Percentiles rank a stretch among this genome's conserved stretches.
phyloP scores from a whole-genome alignment of 257 asterid genomes.

The Solanum bulbocastanum region DNA sequence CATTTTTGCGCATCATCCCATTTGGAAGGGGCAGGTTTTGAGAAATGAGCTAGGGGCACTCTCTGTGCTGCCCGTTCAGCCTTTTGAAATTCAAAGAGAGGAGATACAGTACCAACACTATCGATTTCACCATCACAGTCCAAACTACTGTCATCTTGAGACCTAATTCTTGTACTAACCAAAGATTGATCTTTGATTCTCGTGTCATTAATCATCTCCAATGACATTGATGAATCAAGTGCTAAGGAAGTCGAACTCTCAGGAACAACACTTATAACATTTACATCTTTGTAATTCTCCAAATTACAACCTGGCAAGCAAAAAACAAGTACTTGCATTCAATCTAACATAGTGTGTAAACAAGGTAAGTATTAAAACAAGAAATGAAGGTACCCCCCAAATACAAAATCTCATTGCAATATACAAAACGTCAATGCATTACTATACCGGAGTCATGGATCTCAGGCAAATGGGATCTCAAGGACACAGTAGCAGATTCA shows the following conservation, averaged over 20 bases:
- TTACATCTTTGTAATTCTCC: conserved; percentile 28
- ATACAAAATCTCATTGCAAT: background rate
- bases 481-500: conserved; percentile 15
- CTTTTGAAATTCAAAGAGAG: conserved; percentile 30
- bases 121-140: conserved; percentile 19
- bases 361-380: background rate
- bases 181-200: conserved; percentile 19
- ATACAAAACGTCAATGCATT: background rate
- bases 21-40: conserved; percentile 31
- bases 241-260: conserved; percentile 11
- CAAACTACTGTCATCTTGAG: conserved; percentile 12
- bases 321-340: background rate
- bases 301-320: background rate
- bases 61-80: conserved; percentile 20
- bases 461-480: conserved; percentile 26
- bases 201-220: conserved; percentile 8
- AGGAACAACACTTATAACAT: conserved; percentile 21
- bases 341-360: background rate
- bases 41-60: conserved; percentile 22
- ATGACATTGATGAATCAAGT: conserved; percentile 3
- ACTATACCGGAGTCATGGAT: conserved; percentile 20
- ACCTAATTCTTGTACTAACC: conserved; percentile 11
- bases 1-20: conserved; percentile 42
- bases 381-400: background rate
- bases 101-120: conserved; percentile 10